These are phyloP conservation scores for Triglochin maritima DNA, from an alignment of 106 monocot genomes.

Conservation along the genomic window DNA sequence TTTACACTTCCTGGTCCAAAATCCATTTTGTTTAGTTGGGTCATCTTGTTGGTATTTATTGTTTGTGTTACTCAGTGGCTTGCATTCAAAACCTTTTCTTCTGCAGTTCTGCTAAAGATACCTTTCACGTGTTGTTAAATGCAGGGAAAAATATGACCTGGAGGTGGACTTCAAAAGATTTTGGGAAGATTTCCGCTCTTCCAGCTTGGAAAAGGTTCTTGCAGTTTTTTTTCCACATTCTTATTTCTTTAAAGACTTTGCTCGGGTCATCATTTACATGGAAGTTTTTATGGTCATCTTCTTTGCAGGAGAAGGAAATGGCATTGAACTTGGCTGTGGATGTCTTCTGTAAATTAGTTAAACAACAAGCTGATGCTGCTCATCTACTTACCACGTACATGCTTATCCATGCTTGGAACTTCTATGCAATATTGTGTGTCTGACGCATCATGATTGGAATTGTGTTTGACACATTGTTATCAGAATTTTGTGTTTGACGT, in stretches of 20 bases:
- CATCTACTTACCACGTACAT: constrained; percentile 73
- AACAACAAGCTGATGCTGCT: constrained; percentile 60
- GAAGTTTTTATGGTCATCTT: not conserved
- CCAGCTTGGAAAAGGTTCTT: constrained; percentile 92
- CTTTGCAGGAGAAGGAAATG: constrained; percentile 87
- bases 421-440: not conserved
- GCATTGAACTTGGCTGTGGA: constrained; percentile 85
- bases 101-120: not conserved
- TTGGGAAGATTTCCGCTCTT: constrained; percentile 99
- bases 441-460: not conserved
- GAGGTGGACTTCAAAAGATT: constrained; percentile 88
- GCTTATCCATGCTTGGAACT: not conserved
- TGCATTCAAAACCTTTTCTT: not conserved
- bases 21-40: too few species aligned
- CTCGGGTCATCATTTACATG: not conserved
- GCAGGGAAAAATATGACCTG: constrained; percentile 80
- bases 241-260: not conserved
- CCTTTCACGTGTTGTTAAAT: constrained; percentile 9
- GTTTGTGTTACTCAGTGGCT: too few species aligned
- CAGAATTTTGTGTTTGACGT: too few species aligned
- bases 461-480: not conserved
- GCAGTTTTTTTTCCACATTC: not conserved
- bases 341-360: constrained; percentile 90
- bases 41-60: too few species aligned
- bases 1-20: too few species aligned